Percentiles rank a stretch among this genome's conserved stretches.
Conservation (phyloP, 1,284 basidiomycete genomes). For the Psilocybe mexicana region DNA sequence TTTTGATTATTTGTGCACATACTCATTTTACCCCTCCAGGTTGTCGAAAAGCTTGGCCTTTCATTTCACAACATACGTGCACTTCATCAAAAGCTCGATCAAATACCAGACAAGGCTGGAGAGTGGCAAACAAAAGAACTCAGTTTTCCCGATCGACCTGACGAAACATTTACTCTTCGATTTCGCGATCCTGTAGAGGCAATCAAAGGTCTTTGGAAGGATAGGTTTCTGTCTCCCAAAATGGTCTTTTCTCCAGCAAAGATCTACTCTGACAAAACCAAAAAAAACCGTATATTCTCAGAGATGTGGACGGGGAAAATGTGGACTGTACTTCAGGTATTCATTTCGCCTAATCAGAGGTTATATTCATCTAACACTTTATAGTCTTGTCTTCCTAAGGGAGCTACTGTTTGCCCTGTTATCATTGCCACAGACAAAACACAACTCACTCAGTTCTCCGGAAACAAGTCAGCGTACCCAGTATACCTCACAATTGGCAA, state of each 20-base stretch:
- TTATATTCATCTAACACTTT: neutral
- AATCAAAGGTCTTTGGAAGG: too few species aligned
- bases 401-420: constrained; percentile 12
- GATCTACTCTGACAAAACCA: too few species aligned
- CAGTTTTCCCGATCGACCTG: too few species aligned
- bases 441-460: constrained; percentile 11
- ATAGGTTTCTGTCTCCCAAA: too few species aligned
- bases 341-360: too few species aligned
- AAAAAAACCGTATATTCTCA: too few species aligned
- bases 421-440: constrained; percentile 13
- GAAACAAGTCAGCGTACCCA: constrained; percentile 16
- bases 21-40: neutral
- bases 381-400: neutral
- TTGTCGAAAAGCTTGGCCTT: constrained; percentile 17
- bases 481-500: constrained; percentile 21
- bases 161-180: too few species aligned
- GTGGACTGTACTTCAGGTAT: too few species aligned
- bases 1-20: too few species aligned
- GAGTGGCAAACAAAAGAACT: constrained; percentile 10
- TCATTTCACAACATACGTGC: constrained; percentile 16
- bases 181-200: too few species aligned
- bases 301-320: too few species aligned
- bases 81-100: constrained; percentile 17
- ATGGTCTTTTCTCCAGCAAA: too few species aligned
- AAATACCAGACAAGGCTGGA: constrained; percentile 15